Percentiles rank a stretch among this genome's conserved stretches.
These are phyloP conservation scores for Aspergillus panamensis DNA, from an alignment of 495 filamentous ascomycete genomes.

Conservation along the genomic window DNA sequence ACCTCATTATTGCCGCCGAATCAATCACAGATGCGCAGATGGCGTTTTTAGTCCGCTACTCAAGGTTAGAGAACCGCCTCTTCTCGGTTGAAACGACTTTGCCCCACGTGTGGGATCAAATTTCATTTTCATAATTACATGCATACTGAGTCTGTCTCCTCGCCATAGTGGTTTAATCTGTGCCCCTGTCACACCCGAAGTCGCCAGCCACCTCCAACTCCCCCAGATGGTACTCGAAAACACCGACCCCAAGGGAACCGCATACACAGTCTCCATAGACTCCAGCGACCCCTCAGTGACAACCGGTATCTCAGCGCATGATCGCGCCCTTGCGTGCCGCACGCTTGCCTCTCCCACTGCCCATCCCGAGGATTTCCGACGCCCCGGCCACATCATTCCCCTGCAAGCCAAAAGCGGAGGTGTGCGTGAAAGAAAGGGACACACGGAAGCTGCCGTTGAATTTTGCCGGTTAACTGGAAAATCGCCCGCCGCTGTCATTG, in stretches of 20 bases:
- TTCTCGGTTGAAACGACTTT: neutral
- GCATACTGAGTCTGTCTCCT: neutral
- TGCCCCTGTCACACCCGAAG: slow-evolving; percentile 68
- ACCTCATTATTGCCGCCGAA: slow-evolving; percentile 91
- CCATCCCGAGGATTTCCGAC: slow-evolving; percentile 59
- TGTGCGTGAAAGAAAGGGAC: slow-evolving; percentile 71
- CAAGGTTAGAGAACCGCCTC: slow-evolving; percentile 43
- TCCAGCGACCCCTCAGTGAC: slow-evolving; percentile 65
- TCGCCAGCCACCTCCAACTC: slow-evolving; percentile 64
- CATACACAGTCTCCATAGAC: slow-evolving; percentile 88
- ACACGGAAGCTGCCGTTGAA: slow-evolving; percentile 90
- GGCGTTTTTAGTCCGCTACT: slow-evolving; percentile 91
- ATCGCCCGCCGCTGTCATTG: slow-evolving; percentile 73
- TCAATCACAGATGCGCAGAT: slow-evolving; percentile 83
- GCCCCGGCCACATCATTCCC: slow-evolving; percentile 90
- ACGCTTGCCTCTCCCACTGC: slow-evolving; percentile 67
- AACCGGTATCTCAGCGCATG: slow-evolving; percentile 87
- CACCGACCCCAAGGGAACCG: slow-evolving; percentile 82
- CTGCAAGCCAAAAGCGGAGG: slow-evolving; percentile 77
- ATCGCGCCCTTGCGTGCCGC: slow-evolving; percentile 78
- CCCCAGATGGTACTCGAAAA: slow-evolving; percentile 87
- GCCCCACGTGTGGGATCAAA: neutral
- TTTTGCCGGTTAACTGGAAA: slow-evolving; percentile 80
- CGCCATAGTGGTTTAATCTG: slow-evolving; percentile 76
- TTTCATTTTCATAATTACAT: neutral